These are phyloP conservation scores for Gossypium mustelinum DNA, from an alignment of 345 rosid species.

Conservation along the genomic window DNA sequence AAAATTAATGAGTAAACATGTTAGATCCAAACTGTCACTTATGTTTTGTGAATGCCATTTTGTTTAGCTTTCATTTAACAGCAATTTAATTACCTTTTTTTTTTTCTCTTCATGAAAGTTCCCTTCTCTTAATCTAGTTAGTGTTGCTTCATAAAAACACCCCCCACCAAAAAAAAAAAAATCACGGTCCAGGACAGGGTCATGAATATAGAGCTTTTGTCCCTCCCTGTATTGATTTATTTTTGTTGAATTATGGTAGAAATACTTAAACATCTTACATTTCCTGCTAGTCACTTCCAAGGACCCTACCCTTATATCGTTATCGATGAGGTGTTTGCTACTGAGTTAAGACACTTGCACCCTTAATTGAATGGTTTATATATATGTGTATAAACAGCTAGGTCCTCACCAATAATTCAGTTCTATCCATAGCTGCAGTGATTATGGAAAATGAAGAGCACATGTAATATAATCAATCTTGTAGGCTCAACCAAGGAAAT, in stretches of 20 bases:
- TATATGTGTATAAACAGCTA: neutral
- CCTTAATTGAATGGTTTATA: conserved; percentile 18
- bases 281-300: conserved; percentile 1
- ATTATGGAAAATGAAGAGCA: conserved; percentile 23
- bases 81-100: neutral
- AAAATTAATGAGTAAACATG: conserved; percentile 2
- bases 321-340: conserved; percentile 3
- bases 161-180: neutral
- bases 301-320: conserved; percentile 5
- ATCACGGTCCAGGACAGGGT: neutral
- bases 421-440: neutral
- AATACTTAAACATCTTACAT: neutral
- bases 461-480: conserved; percentile 20
- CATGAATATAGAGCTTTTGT: neutral
- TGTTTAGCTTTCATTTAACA: neutral
- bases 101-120: neutral
- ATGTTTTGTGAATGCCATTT: neutral
- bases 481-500: conserved; percentile 18
- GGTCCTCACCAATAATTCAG: conserved; percentile 27
- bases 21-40: neutral
- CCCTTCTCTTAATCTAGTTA: too few relatives aligned
- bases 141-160: neutral
- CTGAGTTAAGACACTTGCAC: neutral
- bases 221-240: neutral
- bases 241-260: neutral